Evolutionary conservation across 768 basidiomycete genomes (phyloP).

Genomic region (Myochromella boudieri): DNA sequence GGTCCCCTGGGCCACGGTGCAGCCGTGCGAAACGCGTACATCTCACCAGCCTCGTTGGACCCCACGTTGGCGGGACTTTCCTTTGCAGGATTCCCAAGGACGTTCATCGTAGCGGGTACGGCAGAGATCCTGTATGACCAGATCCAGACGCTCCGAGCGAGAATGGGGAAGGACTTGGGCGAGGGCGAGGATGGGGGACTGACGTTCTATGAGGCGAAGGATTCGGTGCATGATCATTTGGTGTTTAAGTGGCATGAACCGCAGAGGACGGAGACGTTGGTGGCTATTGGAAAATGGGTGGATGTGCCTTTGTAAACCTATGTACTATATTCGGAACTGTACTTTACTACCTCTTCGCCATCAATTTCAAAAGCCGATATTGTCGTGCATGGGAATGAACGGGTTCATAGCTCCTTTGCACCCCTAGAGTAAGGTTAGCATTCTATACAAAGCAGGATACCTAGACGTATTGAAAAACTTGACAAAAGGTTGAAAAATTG

Average conservation of each 20-base stretch:
- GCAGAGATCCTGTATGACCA: slow-evolving; percentile 57
- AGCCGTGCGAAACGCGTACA: slow-evolving; percentile 49
- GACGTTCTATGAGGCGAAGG: slow-evolving; percentile 47
- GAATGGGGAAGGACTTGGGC: slow-evolving; percentile 5
- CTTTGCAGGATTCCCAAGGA: slow-evolving; percentile 60
- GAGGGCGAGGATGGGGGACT: slow-evolving; percentile 49
- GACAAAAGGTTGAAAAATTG: no score
- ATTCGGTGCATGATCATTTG: slow-evolving; percentile 56
- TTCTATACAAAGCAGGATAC: no score
- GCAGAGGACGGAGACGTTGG: slow-evolving; percentile 46
- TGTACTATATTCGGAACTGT: no score
- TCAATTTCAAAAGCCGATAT: no score
- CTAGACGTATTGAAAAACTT: no score
- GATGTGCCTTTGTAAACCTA: no score
- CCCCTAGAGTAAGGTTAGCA: no score
- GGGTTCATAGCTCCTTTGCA: no score
- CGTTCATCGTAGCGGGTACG: slow-evolving; percentile 58
- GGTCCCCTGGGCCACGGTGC: slow-evolving; percentile 47
- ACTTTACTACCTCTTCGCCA: no score
- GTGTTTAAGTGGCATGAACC: slow-evolving; percentile 52
- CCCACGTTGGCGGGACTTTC: slow-evolving; percentile 30
- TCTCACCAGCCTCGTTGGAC: slow-evolving; percentile 56
- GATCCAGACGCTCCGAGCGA: slow-evolving; percentile 39
- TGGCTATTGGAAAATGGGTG: slow-evolving; percentile 53
- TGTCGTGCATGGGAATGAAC: no score